Evolutionary conservation across 306 rosid species (phyloP).

Genomic region (Ormosia emarginata): DNA sequence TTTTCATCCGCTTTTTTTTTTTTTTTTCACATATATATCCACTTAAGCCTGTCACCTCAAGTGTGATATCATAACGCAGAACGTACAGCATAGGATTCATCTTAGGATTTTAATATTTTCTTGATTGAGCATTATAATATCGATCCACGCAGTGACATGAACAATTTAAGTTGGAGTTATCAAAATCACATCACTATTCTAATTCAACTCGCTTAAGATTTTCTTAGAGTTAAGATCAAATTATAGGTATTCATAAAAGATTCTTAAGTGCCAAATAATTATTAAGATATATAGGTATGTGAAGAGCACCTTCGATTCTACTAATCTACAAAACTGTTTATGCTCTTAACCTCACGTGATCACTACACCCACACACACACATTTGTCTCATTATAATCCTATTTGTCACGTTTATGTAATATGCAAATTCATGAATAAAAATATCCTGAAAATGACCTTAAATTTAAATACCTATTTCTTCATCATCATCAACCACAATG

Average conservation of each 20-base stretch:
- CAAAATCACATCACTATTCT: background rate
- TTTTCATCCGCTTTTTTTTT: background rate
- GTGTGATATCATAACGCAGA: background rate
- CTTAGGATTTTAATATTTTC: background rate
- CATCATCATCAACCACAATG: background rate
- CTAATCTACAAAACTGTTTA: background rate
- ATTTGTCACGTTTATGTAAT: background rate
- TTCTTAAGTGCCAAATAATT: background rate
- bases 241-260: background rate
- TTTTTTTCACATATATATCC: background rate
- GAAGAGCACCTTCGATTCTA: background rate
- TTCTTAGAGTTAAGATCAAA: too few species aligned
- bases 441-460: background rate
- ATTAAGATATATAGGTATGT: background rate
- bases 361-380: background rate
- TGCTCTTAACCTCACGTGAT: background rate
- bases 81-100: conserved; percentile 12
- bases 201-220: background rate
- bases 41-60: background rate
- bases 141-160: background rate
- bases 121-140: background rate
- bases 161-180: background rate
- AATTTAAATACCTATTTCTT: background rate
- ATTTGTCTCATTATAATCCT: background rate
- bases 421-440: background rate